Percentiles rank a stretch among this genome's conserved stretches.
These are phyloP conservation scores for Leishmania aethiopica DNA, from an alignment of 208 protist genomes.

Conservation along the genomic window DNA sequence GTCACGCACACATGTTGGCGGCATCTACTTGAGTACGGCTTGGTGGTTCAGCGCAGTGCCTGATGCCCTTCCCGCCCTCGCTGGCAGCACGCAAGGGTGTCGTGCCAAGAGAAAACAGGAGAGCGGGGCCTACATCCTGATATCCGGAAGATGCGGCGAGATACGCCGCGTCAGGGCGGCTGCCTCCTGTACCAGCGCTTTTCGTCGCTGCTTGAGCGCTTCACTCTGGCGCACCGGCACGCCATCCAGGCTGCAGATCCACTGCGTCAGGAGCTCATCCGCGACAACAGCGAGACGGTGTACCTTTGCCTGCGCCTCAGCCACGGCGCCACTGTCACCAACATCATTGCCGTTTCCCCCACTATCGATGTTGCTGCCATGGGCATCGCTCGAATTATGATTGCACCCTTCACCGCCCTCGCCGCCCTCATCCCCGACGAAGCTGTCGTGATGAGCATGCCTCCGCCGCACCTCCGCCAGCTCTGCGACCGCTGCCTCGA, in stretches of 20 bases:
- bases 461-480: neutral
- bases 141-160: slow-evolving; percentile 28
- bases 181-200: slow-evolving; percentile 43
- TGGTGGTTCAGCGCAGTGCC: neutral
- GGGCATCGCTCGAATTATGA: neutral
- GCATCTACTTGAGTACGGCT: neutral
- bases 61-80: neutral
- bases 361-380: slow-evolving; percentile 9
- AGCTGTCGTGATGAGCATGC: neutral
- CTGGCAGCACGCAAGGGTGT: neutral
- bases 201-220: slow-evolving; percentile 47
- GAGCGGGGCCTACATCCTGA: neutral
- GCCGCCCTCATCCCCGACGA: neutral
- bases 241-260: slow-evolving; percentile 58
- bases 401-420: neutral
- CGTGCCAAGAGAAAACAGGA: neutral
- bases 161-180: slow-evolving; percentile 46
- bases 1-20: neutral
- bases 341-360: slow-evolving; percentile 1
- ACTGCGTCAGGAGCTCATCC: slow-evolving; percentile 81
- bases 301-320: slow-evolving; percentile 26
- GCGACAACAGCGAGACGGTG: slow-evolving; percentile 42
- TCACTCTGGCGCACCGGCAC: slow-evolving; percentile 49
- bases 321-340: slow-evolving; percentile 1
- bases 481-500: slow-evolving; percentile 28